Evolutionary conservation across 139 green algal species (phyloP).

Genomic region (Ostreobium quekettii): DNA sequence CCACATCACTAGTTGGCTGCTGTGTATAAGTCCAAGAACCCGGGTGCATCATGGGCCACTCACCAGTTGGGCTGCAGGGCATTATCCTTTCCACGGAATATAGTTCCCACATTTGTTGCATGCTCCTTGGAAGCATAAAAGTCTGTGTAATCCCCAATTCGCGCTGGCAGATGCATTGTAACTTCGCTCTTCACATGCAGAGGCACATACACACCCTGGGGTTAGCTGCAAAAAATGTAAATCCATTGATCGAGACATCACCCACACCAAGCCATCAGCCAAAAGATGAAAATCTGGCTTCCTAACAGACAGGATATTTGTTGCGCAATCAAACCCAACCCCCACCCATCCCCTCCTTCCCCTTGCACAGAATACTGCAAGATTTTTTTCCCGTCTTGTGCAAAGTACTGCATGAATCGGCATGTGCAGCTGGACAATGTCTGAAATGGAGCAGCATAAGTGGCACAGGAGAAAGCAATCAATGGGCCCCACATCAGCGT

Average conservation of each 20-base stretch:
- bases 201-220: background rate
- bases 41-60: background rate
- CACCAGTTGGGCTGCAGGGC: slow-evolving; percentile 82
- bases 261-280: background rate
- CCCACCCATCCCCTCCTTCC: no score
- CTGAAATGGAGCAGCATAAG: no score
- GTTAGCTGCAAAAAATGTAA: no score
- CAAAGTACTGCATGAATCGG: no score
- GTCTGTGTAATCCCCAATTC: slow-evolving; percentile 91
- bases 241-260: background rate
- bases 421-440: no score
- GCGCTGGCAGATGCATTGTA: slow-evolving; percentile 63
- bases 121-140: slow-evolving; percentile 88
- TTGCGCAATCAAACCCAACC: no score
- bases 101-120: slow-evolving; percentile 66
- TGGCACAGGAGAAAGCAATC: no score
- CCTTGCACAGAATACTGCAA: no score
- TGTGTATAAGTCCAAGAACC: background rate
- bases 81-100: slow-evolving; percentile 69
- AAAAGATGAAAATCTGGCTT: background rate
- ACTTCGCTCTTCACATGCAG: slow-evolving; percentile 38
- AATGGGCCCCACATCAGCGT: no score
- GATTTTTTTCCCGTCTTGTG: no score
- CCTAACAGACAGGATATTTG: background rate
- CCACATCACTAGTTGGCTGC: background rate